Evolutionary conservation across 176 grass and related monocot species (phyloP).

Genomic region (Saccharum spontaneum): DNA sequence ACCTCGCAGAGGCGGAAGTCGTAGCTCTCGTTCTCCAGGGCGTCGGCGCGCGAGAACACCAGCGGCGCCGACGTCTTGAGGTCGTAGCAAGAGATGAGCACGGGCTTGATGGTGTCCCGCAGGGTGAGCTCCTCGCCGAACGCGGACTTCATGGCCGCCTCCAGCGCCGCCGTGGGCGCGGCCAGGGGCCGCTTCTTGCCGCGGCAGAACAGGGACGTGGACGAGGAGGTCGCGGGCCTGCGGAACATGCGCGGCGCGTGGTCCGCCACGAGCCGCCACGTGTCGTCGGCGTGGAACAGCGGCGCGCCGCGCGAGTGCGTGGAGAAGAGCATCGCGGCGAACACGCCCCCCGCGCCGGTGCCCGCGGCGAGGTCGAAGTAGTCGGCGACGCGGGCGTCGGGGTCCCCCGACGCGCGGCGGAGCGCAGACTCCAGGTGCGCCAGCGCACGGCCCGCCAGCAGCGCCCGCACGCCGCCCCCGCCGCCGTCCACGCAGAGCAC

Average conservation of each 20-base stretch:
- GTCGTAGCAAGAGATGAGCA: constrained; percentile 93
- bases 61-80: constrained; percentile 74
- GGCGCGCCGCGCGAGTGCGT: constrained; percentile 61
- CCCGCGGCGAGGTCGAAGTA: constrained; percentile 93
- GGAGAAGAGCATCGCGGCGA: constrained; percentile 93
- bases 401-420: constrained; percentile 55
- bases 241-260: constrained; percentile 66
- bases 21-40: constrained; percentile 84
- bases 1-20: constrained; percentile 97
- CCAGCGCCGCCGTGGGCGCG: constrained; percentile 39
- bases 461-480: constrained; percentile 60
- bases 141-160: constrained; percentile 7
- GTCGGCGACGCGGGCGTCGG: constrained; percentile 75
- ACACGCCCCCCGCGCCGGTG: constrained; percentile 77
- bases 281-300: constrained; percentile 80
- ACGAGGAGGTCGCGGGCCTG: neutral
- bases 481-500: constrained; percentile 89
- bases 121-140: constrained; percentile 87
- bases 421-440: constrained; percentile 82
- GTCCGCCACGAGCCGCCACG: constrained; percentile 82
- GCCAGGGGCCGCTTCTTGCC: constrained; percentile 48
- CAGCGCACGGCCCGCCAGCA: constrained; percentile 77
- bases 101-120: constrained; percentile 85
- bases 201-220: constrained; percentile 41
- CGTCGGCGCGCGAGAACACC: constrained; percentile 91